These are phyloP conservation scores for Heimioporus sp. DNA, from an alignment of 768 basidiomycete genomes.

Conservation along the genomic window DNA sequence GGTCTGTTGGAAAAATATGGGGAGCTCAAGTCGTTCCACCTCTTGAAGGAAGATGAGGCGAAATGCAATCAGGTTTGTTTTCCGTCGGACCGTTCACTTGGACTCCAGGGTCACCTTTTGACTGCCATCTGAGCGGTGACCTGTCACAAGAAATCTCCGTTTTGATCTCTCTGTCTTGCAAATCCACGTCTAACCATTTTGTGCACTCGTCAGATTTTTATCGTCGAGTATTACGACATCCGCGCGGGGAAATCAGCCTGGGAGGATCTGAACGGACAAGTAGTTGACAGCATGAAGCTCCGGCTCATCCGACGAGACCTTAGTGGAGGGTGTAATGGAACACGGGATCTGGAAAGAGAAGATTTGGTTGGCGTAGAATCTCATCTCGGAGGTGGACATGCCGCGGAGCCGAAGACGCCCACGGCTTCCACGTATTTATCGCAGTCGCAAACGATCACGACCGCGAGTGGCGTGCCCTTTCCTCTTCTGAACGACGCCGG, in stretches of 20 bases:
- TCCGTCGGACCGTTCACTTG: not conserved
- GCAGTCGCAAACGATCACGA: conserved; percentile 26
- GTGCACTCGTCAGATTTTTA: conserved; percentile 39
- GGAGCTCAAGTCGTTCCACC: conserved; percentile 29
- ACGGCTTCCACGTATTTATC: conserved; percentile 34
- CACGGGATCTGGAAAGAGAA: conserved; percentile 30
- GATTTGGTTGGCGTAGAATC: conserved; percentile 24
- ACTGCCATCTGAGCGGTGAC: conserved; percentile 6
- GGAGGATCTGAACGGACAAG: conserved; percentile 45
- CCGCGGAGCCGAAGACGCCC: conserved; percentile 39
- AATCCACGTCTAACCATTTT: conserved; percentile 15
- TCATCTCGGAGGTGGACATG: conserved; percentile 29
- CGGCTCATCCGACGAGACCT: conserved; percentile 38
- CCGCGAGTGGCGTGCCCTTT: conserved; percentile 22
- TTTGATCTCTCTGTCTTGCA: not conserved
- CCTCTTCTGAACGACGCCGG: conserved; percentile 24
- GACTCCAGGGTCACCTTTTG: conserved; percentile 4
- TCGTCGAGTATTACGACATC: conserved; percentile 68
- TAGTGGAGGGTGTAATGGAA: conserved; percentile 17
- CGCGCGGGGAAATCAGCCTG: conserved; percentile 55
- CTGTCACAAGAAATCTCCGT: not conserved
- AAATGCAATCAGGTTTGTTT: conserved; percentile 28
- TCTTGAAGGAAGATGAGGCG: conserved; percentile 24
- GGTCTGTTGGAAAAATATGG: conserved; percentile 29
- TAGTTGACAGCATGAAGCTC: conserved; percentile 53